Percentiles rank a stretch among this genome's conserved stretches.
Evolutionary conservation across 140 eudicot species (phyloP).

Genomic region (Erigeron philadelphicus): DNA sequence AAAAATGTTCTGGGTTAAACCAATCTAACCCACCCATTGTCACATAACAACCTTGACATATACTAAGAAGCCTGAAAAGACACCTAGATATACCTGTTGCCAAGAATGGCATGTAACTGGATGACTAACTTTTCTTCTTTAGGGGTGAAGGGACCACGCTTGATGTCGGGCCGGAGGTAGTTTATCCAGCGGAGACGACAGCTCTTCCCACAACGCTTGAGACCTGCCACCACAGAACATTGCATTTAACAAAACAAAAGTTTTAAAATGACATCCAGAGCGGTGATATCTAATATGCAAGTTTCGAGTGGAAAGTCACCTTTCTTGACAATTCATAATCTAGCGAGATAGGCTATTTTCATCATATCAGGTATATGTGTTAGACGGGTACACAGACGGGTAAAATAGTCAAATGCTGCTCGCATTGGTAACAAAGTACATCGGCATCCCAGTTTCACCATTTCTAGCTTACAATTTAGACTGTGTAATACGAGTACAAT

Average conservation of each 20-base stretch:
- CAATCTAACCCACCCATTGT: background rate
- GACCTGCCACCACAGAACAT: slow-evolving; percentile 40
- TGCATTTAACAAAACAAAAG: background rate
- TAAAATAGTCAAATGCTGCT: too few relatives aligned
- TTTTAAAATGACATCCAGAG: too few relatives aligned
- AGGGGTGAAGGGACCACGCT: slow-evolving; percentile 75
- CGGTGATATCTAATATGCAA: too few relatives aligned
- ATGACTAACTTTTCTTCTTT: slow-evolving; percentile 86
- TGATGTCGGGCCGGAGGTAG: slow-evolving; percentile 86
- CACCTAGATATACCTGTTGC: slow-evolving; percentile 54
- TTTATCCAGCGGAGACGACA: slow-evolving; percentile 90
- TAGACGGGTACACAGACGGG: too few relatives aligned
- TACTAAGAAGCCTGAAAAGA: background rate
- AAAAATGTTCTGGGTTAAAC: background rate
- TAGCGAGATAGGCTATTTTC: too few relatives aligned
- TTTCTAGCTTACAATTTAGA: too few relatives aligned
- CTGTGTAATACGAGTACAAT: background rate
- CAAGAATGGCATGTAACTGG: slow-evolving; percentile 88
- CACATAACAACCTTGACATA: background rate
- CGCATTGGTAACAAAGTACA: too few relatives aligned
- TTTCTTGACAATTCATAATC: too few relatives aligned
- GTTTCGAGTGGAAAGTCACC: too few relatives aligned
- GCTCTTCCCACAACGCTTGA: slow-evolving; percentile 94
- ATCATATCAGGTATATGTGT: too few relatives aligned
- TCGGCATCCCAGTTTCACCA: too few relatives aligned